These are phyloP conservation scores for Solanum chmielewskii DNA, from an alignment of 257 asterid species.

Conservation along the genomic window DNA sequence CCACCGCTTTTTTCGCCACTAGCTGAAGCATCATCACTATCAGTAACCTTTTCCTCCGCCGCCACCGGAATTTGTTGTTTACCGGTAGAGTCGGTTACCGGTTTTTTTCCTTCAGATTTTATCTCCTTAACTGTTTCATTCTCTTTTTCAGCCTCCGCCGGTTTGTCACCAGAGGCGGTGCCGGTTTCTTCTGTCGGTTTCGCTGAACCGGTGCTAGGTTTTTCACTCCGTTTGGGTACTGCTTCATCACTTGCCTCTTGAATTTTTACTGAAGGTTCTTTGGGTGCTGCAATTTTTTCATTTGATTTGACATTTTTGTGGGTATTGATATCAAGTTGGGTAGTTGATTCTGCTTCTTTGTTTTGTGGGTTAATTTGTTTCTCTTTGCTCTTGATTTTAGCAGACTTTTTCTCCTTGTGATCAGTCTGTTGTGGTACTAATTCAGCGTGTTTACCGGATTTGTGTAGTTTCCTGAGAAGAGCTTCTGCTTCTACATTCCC, in stretches of 20 bases:
- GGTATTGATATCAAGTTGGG: neutral
- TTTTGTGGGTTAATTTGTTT: constrained; percentile 7
- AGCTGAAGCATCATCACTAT: neutral
- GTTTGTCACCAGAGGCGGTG: neutral
- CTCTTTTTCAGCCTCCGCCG: neutral
- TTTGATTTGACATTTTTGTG: constrained; percentile 5
- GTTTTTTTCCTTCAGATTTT: constrained; percentile 22
- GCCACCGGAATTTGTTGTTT: constrained; percentile 2
- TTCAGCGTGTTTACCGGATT: constrained; percentile 54
- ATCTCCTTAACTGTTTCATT: neutral
- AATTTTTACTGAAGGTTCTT: neutral
- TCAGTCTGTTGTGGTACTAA: constrained; percentile 33
- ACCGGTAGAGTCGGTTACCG: neutral
- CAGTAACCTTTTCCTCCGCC: constrained; percentile 16
- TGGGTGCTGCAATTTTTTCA: neutral
- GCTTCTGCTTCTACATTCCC: constrained; percentile 36
- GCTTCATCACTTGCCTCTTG: neutral
- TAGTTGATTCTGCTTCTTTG: neutral
- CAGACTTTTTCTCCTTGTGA: constrained; percentile 3
- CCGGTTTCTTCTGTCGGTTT: neutral
- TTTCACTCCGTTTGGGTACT: neutral
- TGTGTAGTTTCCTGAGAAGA: constrained; percentile 26
- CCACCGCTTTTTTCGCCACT: constrained; percentile 7
- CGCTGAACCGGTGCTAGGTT: neutral
- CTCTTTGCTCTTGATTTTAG: constrained; percentile 1